Evolutionary conservation across 352 stramenopile species (phyloP).

Genomic region (Globisporangium barbulae): DNA sequence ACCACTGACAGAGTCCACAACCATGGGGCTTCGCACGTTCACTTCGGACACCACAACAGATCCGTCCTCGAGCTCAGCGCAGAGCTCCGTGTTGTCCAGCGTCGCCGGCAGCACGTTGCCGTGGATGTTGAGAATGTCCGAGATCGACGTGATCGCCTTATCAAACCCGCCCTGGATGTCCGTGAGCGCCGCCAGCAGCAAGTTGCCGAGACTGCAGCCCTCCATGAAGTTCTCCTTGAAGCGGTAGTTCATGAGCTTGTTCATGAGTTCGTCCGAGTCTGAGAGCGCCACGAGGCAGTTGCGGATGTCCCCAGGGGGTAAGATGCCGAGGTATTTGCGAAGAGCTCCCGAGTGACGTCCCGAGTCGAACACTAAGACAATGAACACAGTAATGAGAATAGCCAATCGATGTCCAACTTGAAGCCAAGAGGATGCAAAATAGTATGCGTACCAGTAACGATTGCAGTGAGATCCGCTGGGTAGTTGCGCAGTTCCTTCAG

Average conservation of each 20-base stretch:
- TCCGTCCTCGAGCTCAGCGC: slow-evolving; percentile 68
- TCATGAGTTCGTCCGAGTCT: slow-evolving; percentile 81
- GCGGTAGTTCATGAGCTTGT: slow-evolving; percentile 87
- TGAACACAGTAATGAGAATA: not conserved
- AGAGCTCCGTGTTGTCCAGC: slow-evolving; percentile 81
- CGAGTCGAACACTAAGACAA: slow-evolving; percentile 69
- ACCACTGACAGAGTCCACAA: slow-evolving; percentile 29
- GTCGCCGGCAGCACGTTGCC: slow-evolving; percentile 77
- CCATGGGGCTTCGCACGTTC: slow-evolving; percentile 70
- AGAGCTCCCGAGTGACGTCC: slow-evolving; percentile 75
- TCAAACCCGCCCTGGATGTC: slow-evolving; percentile 83
- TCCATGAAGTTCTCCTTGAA: slow-evolving; percentile 89
- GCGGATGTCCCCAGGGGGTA: slow-evolving; percentile 80
- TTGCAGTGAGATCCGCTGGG: slow-evolving; percentile 78
- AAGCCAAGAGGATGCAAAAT: not conserved
- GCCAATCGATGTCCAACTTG: no score
- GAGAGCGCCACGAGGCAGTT: slow-evolving; percentile 85
- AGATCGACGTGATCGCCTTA: slow-evolving; percentile 74
- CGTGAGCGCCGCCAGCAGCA: slow-evolving; percentile 75
- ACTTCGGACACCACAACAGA: slow-evolving; percentile 77
- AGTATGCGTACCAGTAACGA: slow-evolving; percentile 55
- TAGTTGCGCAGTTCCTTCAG: slow-evolving; percentile 85
- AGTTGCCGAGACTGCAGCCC: slow-evolving; percentile 77
- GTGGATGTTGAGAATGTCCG: slow-evolving; percentile 84
- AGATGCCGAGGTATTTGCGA: slow-evolving; percentile 79